Evolutionary conservation across 805 yeast genomes (phyloP).

Genomic region (Yamadazyma akitaensis): DNA sequence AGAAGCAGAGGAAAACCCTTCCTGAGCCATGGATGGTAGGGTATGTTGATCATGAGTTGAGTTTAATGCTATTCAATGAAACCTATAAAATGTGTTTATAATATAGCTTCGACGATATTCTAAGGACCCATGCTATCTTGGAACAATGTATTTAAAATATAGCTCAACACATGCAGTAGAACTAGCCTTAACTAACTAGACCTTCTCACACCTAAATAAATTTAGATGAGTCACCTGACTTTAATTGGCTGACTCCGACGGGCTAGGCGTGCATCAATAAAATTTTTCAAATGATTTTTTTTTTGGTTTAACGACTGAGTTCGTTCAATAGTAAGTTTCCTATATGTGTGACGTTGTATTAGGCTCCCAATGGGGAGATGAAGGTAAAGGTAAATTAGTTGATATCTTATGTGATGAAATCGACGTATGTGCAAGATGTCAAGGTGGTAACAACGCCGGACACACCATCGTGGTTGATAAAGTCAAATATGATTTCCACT

Average conservation of each 20-base stretch:
- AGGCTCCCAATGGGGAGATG: conserved; percentile 99
- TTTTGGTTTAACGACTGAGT: conserved; percentile 8
- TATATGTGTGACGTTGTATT: conserved; percentile 88
- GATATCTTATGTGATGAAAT: conserved; percentile 92
- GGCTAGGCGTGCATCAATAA: neutral
- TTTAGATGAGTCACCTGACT: neutral
- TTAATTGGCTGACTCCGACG: neutral
- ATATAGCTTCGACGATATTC: neutral
- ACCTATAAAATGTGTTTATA: conserved; percentile 23
- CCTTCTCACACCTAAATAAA: neutral
- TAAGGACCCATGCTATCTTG: neutral
- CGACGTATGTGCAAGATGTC: conserved; percentile 96
- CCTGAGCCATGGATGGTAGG: conserved; percentile 15
- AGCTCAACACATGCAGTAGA: neutral
- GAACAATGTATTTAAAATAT: too few relatives aligned
- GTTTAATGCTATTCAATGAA: conserved; percentile 29
- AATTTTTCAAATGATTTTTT: neutral
- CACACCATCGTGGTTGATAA: conserved; percentile 94
- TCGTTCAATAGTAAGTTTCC: conserved; percentile 7
- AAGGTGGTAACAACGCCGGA: conserved; percentile 99
- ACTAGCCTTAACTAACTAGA: neutral
- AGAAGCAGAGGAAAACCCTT: conserved; percentile 1
- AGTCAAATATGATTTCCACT: conserved; percentile 93
- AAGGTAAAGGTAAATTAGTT: conserved; percentile 97
- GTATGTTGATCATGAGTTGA: conserved; percentile 22